Conservation (phyloP, 1,284 basidiomycete species). For the Tylopilus microsporus region DNA sequence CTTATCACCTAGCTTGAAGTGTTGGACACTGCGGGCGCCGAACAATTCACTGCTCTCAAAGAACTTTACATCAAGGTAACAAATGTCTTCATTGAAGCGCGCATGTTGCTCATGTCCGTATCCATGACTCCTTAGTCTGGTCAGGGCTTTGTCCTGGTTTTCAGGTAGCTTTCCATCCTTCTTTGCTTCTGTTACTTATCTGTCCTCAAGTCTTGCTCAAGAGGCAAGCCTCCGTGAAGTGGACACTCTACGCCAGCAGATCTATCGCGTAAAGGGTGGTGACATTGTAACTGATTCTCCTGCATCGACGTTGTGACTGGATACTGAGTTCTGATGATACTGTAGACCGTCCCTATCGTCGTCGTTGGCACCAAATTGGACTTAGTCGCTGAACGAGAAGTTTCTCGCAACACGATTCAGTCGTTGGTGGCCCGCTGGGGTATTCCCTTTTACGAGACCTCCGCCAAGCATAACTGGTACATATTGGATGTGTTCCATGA, state of each 20-base stretch:
- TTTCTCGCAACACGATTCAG: slow-evolving; percentile 62
- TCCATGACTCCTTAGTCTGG: slow-evolving; percentile 46
- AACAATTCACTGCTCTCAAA: slow-evolving; percentile 76
- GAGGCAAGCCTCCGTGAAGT: slow-evolving; percentile 74
- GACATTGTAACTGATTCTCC: slow-evolving; percentile 44
- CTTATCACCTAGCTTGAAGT: slow-evolving; percentile 63
- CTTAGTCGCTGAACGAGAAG: slow-evolving; percentile 76
- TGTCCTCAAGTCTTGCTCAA: slow-evolving; percentile 58
- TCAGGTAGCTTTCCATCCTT: slow-evolving; percentile 48
- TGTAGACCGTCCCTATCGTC: slow-evolving; percentile 70
- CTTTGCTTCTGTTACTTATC: slow-evolving; percentile 11
- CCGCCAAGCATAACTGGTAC: slow-evolving; percentile 78
- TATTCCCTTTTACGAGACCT: slow-evolving; percentile 80
- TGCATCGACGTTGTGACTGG: not conserved
- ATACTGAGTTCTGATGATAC: slow-evolving; percentile 12
- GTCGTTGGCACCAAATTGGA: slow-evolving; percentile 88
- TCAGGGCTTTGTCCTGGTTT: slow-evolving; percentile 77
- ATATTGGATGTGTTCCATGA: slow-evolving; percentile 76
- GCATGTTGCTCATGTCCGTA: slow-evolving; percentile 1
- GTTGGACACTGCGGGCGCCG: slow-evolving; percentile 86
- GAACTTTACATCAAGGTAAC: slow-evolving; percentile 74
- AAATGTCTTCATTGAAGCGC: not conserved
- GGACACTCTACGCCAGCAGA: slow-evolving; percentile 74
- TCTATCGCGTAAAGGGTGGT: slow-evolving; percentile 72
- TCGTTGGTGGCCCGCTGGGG: slow-evolving; percentile 64